These are phyloP conservation scores for Tylopilus sp. DNA, from an alignment of 1,284 basidiomycete species.

Conservation along the genomic window DNA sequence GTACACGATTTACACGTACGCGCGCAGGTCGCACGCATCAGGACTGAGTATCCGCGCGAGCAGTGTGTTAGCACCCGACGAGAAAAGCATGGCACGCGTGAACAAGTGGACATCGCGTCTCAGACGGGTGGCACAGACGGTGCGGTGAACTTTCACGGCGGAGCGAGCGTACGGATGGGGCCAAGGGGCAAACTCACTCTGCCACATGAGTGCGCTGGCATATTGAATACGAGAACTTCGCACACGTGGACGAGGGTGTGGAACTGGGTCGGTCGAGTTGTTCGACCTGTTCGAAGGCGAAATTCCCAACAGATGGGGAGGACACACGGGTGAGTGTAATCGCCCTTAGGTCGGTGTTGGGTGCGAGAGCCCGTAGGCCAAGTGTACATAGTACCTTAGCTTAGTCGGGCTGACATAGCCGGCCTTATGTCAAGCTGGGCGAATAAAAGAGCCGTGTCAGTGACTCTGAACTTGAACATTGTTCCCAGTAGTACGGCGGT, in stretches of 20 bases:
- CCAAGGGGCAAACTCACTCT: neutral
- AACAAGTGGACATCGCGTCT: neutral
- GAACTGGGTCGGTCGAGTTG: too few species aligned
- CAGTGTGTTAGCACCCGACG: slow-evolving; percentile 3
- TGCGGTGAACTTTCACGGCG: neutral
- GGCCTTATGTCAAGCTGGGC: too few species aligned
- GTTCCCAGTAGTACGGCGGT: too few species aligned
- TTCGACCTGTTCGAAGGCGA: too few species aligned
- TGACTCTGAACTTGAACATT: too few species aligned
- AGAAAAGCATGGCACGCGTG: neutral
- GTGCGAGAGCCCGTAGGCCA: too few species aligned
- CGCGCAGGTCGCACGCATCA: slow-evolving; percentile 28
- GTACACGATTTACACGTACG: slow-evolving; percentile 33
- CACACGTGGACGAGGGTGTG: neutral
- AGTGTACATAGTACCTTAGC: too few species aligned
- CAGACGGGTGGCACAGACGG: neutral
- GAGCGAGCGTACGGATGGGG: neutral
- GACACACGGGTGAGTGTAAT: too few species aligned
- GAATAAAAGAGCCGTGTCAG: too few species aligned
- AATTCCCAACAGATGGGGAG: too few species aligned
- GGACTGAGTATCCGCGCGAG: slow-evolving; percentile 22
- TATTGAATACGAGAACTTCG: slow-evolving; percentile 30
- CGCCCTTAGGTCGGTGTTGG: too few species aligned
- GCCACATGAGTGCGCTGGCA: slow-evolving; percentile 29
- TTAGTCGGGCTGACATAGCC: too few species aligned